These are phyloP conservation scores for Chrysoporthe puriensis DNA, from an alignment of 2,329 filamentous ascomycete species.

Conservation along the genomic window DNA sequence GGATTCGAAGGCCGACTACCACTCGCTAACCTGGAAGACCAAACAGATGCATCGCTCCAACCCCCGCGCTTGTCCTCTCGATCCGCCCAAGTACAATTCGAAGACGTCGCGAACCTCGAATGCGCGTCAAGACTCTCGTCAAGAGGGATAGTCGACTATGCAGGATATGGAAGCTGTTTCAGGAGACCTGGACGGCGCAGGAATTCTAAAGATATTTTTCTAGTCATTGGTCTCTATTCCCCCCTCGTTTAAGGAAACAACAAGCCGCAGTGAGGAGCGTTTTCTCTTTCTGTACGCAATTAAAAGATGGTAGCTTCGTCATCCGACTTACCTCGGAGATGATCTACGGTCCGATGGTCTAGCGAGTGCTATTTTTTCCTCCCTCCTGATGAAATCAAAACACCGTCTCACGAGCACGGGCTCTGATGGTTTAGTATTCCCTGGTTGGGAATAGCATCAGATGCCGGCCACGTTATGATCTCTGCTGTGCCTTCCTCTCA, in stretches of 20 bases:
- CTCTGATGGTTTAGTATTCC: neutral
- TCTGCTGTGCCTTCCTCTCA: neutral
- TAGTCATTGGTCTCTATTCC: neutral
- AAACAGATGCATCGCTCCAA: too few species aligned
- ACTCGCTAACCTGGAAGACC: too few species aligned
- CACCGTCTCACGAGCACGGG: constrained; percentile 11
- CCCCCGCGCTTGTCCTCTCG: too few species aligned
- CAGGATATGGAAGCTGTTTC: too few species aligned
- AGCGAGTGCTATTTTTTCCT: neutral
- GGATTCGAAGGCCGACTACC: too few species aligned
- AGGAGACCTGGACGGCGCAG: too few species aligned
- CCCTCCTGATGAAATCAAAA: constrained; percentile 14
- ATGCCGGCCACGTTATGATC: constrained; percentile 17
- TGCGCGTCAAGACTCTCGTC: too few species aligned
- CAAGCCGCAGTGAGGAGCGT: too few species aligned
- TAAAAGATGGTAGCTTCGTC: neutral
- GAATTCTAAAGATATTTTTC: neutral
- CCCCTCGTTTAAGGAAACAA: too few species aligned
- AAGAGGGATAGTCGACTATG: too few species aligned
- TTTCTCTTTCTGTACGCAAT: neutral
- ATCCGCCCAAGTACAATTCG: too few species aligned
- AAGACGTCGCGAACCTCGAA: too few species aligned
- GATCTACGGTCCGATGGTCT: neutral
- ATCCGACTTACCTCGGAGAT: neutral
- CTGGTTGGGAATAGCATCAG: constrained; percentile 1